Base-by-base conservation (phyloP, 2,329 filamentous ascomycete species). In the Penicillium sp. region DNA sequence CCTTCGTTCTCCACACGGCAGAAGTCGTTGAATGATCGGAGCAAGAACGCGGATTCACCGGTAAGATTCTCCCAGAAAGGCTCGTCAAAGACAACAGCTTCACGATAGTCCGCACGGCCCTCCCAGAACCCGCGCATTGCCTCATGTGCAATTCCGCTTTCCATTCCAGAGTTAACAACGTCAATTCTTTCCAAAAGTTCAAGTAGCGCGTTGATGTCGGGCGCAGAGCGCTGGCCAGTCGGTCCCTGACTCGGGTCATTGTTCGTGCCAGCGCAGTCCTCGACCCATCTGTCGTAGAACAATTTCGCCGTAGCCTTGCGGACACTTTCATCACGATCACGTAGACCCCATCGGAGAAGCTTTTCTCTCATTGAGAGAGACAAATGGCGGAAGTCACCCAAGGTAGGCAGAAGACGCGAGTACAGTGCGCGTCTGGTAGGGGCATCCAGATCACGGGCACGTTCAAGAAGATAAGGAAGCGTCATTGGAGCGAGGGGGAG, bases 121-220 rank as follows among this genome's bases (percentile, higher is more conserved):
- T 94, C 90, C 94, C 94, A 99, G 75, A 99, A 97, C 47, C 91
- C 90, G 60, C 85, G 88, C 92, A 99, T 97, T 0, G 94, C 94
- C 70, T 97, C 90, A 9, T 95, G 83, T 2, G 91, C 93, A 58
- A 97, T 90, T 6, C 94, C 95, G 54, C 89, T 90, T 71, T 97
- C 92, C 21, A 89, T 86, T 1, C 92, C 92, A 5, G 92, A 93
- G 71, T 94, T 94, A 61, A 95, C 85, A 2, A 97, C 87, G 66
- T 99, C 92, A 59, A 99, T 94, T 64, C 94, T 87, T 76, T 99
- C 94, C 5, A 99, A 81, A 0, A 99, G 82, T 72, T 99, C 94
- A 3, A 94, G 82, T 6, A 99, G 80, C 0, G 89, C 92, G n/a
- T 93, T 88, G 10, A 94, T 83, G 58, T 82, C 93, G 0, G 90